phyloP scores from a whole-genome alignment of 768 basidiomycete genomes.

The Tulasnella calospora region DNA sequence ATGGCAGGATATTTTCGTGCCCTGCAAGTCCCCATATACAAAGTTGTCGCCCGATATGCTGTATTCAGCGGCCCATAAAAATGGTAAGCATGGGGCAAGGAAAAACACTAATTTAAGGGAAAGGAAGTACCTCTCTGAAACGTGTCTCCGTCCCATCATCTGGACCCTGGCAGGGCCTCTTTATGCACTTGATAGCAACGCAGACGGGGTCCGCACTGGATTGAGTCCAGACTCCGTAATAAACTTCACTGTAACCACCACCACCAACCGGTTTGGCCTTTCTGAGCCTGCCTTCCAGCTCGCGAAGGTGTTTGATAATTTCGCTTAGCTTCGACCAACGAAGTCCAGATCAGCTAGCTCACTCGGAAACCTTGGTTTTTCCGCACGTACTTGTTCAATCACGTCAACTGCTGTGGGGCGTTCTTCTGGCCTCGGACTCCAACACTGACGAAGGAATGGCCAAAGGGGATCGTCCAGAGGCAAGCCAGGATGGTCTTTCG shows the following conservation, averaged over 20 bases:
- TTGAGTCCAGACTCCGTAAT: neutral
- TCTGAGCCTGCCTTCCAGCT: neutral
- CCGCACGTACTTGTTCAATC: neutral
- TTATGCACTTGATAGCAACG: neutral
- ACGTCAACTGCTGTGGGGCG: neutral
- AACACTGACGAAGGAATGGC: conserved; percentile 1
- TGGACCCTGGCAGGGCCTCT: too few species aligned
- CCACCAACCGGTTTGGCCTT: neutral
- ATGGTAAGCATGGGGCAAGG: too few species aligned
- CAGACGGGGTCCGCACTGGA: neutral
- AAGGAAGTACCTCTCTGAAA: neutral
- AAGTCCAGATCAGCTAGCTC: too few species aligned
- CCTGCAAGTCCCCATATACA: neutral
- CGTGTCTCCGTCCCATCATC: neutral
- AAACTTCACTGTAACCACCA: neutral
- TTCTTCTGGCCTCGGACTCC: neutral
- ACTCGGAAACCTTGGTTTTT: too few species aligned
- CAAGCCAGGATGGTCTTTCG: neutral
- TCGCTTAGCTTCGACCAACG: too few species aligned
- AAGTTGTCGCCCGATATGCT: neutral
- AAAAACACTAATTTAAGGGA: too few species aligned
- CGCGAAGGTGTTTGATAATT: too few species aligned
- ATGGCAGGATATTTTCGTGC: neutral
- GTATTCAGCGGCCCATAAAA: neutral
- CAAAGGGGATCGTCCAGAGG: neutral